These are phyloP conservation scores for Thielaviopsis euricoi DNA, from an alignment of 2,329 filamentous ascomycete genomes.

Conservation along the genomic window DNA sequence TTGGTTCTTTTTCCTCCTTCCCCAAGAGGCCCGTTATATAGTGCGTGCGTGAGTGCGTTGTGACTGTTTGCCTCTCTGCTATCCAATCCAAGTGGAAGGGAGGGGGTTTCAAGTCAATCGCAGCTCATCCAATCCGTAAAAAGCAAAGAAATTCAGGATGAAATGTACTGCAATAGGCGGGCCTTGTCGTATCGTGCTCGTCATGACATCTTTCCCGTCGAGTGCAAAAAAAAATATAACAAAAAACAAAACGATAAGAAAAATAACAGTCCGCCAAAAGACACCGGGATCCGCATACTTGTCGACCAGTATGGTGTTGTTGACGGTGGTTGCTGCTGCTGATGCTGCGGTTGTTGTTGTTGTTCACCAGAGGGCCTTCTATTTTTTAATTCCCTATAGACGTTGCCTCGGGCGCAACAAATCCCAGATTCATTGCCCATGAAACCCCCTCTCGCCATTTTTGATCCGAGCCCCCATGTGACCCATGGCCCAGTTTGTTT, in stretches of 20 bases:
- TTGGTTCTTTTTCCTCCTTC: background rate
- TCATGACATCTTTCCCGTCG: background rate
- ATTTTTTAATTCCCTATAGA: constrained; percentile 29
- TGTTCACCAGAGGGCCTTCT: constrained; percentile 11
- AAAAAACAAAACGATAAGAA: background rate
- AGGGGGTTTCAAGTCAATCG: background rate
- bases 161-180: background rate
- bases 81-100: background rate
- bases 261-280: background rate
- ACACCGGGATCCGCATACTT: background rate
- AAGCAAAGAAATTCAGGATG: no score
- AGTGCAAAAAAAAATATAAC: background rate
- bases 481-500: constrained; percentile 3
- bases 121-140: constrained; percentile 1
- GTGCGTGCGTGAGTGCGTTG: background rate
- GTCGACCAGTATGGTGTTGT: background rate
- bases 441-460: constrained; percentile 30
- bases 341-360: constrained; percentile 3
- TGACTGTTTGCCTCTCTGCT: background rate
- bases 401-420: constrained; percentile 23
- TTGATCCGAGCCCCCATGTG: constrained; percentile 9
- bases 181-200: background rate
- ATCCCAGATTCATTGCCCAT: constrained; percentile 18
- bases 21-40: background rate
- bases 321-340: background rate